Evolutionary conservation across 2,329 filamentous ascomycete genomes (phyloP).

Genomic region (Microsporum ferrugineum): DNA sequence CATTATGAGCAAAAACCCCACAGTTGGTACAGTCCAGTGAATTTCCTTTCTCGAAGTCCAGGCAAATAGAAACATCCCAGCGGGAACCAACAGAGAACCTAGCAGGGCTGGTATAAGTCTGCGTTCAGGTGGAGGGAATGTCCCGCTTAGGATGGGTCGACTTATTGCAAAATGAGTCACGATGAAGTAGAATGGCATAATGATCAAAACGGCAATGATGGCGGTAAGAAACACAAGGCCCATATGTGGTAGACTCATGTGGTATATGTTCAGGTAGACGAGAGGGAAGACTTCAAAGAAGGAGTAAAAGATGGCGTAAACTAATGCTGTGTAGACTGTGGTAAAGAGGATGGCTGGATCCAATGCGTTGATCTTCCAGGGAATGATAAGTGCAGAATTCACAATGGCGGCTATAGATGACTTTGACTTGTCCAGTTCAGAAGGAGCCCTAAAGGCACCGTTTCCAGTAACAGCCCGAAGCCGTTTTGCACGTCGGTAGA

Average conservation of each 20-base stretch:
- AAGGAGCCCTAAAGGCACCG: constrained; percentile 7
- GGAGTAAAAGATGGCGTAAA: constrained; percentile 16
- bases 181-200: constrained; percentile 9
- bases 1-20: constrained; percentile 41
- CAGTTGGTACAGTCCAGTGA: constrained; percentile 39
- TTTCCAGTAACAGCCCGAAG: constrained; percentile 10
- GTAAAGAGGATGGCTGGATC: constrained; percentile 7
- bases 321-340: constrained; percentile 11
- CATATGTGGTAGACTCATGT: neutral
- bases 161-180: neutral
- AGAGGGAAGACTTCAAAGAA: constrained; percentile 18
- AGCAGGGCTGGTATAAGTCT: constrained; percentile 13
- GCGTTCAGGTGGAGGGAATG: constrained; percentile 12
- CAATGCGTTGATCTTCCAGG: neutral
- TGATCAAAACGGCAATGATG: constrained; percentile 10
- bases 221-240: constrained; percentile 10
- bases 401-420: constrained; percentile 8
- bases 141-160: constrained; percentile 9
- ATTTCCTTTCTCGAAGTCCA: constrained; percentile 17
- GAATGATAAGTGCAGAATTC: neutral
- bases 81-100: constrained; percentile 12
- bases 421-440: constrained; percentile 20
- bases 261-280: constrained; percentile 8
- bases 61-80: constrained; percentile 14
- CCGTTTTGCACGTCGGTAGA: constrained; percentile 11